Evolutionary conservation across 768 basidiomycete species (phyloP).

Genomic region (Kwoniella bestiolae): DNA sequence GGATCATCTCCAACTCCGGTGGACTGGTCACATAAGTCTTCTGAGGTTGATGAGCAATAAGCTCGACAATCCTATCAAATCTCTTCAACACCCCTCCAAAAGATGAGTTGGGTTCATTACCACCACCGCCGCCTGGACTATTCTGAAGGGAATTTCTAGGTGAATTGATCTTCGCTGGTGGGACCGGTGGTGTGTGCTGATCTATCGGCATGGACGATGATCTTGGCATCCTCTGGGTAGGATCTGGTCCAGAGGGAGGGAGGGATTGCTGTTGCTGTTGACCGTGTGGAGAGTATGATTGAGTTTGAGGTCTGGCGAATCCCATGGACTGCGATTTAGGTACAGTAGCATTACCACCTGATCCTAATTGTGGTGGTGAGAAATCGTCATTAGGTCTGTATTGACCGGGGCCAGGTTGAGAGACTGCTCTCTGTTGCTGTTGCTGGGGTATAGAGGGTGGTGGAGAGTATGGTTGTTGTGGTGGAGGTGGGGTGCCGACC

Average conservation of each 20-base stretch:
- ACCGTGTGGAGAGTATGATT: slow-evolving; percentile 1
- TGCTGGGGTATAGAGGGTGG: slow-evolving; percentile 7
- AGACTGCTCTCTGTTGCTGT: slow-evolving; percentile 18
- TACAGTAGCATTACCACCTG: not conserved
- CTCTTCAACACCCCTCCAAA: slow-evolving; percentile 7
- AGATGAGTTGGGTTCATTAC: not conserved
- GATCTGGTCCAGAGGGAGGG: not conserved
- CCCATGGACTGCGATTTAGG: slow-evolving; percentile 46
- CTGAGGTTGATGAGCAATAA: slow-evolving; percentile 48
- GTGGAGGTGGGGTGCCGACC: slow-evolving; percentile 18
- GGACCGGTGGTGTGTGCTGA: slow-evolving; percentile 8
- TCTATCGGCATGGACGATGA: slow-evolving; percentile 37
- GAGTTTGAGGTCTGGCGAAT: slow-evolving; percentile 15
- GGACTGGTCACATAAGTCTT: slow-evolving; percentile 56
- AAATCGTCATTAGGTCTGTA: slow-evolving; percentile 5
- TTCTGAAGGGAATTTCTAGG: not conserved
- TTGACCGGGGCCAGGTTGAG: slow-evolving; percentile 4
- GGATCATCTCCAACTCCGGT: slow-evolving; percentile 57
- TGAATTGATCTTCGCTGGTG: slow-evolving; percentile 3
- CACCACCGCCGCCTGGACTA: not conserved
- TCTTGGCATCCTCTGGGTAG: slow-evolving; percentile 23
- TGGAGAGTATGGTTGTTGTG: slow-evolving; percentile 9
- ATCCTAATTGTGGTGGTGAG: not conserved
- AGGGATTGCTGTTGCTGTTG: slow-evolving; percentile 2
- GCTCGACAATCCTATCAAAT: slow-evolving; percentile 42